Evolutionary conservation across 345 rosid genomes (phyloP).

Genomic region (Citrus reticulata): DNA sequence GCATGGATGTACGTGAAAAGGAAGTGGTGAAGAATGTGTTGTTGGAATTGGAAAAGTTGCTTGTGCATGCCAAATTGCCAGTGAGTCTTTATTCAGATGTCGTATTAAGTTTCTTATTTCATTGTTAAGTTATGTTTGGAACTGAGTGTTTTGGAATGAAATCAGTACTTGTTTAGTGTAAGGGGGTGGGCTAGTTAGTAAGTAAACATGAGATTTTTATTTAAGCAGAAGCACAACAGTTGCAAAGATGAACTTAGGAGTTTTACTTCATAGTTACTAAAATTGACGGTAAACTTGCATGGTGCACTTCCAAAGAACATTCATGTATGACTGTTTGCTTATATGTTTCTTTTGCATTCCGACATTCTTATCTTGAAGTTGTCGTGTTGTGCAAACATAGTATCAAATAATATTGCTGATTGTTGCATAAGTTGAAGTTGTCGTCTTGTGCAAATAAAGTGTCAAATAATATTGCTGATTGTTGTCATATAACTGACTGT

Average conservation of each 20-base stretch:
- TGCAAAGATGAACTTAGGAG: background rate
- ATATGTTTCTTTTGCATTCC: background rate
- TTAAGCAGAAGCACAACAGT: background rate
- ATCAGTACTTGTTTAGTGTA: background rate
- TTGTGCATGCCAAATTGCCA: conserved; percentile 66
- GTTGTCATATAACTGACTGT: no score
- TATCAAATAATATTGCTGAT: background rate
- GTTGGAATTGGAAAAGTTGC: conserved; percentile 67
- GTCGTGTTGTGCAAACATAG: background rate
- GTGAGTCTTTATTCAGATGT: conserved; percentile 48
- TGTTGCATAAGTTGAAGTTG: background rate
- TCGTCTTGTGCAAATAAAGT: no score
- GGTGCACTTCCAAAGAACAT: background rate
- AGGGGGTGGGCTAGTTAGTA: background rate
- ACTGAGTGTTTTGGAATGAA: background rate
- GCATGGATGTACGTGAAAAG: conserved; percentile 27
- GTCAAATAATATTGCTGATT: no score
- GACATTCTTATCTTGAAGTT: background rate
- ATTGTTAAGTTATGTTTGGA: background rate
- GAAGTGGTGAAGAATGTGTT: conserved; percentile 39
- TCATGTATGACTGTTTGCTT: background rate
- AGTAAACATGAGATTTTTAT: no score
- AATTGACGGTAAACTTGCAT: background rate
- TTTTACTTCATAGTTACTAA: background rate
- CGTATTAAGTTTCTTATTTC: background rate